These are phyloP conservation scores for Xylaria palmicola DNA, from an alignment of 495 filamentous ascomycete genomes.

Conservation along the genomic window DNA sequence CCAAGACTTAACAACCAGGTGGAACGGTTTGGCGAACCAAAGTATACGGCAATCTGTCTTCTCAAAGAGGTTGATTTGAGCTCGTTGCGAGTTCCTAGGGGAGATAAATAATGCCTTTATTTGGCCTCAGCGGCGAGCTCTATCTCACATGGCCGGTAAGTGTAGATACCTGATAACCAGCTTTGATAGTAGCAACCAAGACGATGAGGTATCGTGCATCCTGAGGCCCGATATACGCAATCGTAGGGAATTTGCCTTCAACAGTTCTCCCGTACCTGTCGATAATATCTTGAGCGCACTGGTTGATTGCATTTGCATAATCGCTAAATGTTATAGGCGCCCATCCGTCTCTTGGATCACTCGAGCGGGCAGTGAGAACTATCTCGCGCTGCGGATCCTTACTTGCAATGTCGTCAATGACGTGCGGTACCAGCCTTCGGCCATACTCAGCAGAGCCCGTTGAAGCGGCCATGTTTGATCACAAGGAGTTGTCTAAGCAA, in stretches of 20 bases:
- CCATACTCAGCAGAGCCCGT: conserved; percentile 21
- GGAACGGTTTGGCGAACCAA: neutral
- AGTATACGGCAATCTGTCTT: conserved; percentile 7
- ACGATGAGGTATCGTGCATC: conserved; percentile 44
- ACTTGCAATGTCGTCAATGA: conserved; percentile 45
- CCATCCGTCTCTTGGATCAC: conserved; percentile 2
- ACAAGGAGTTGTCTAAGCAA: neutral
- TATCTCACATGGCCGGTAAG: no score
- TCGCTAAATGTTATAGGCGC: neutral
- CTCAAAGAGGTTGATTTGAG: conserved; percentile 17
- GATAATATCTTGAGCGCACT: conserved; percentile 12
- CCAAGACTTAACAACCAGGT: neutral
- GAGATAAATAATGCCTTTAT: conserved; percentile 24
- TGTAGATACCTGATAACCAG: conserved; percentile 31
- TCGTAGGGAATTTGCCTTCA: conserved; percentile 27
- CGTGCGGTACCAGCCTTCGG: conserved; percentile 30
- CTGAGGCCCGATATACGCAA: conserved; percentile 44
- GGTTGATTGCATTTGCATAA: conserved; percentile 7
- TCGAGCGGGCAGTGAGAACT: neutral
- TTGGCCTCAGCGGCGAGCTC: conserved; percentile 2
- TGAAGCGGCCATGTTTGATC: neutral
- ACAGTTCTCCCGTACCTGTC: neutral
- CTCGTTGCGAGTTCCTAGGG: conserved; percentile 18
- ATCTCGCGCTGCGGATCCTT: conserved; percentile 6
- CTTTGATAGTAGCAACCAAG: conserved; percentile 36